Evolutionary conservation across 2,329 filamentous ascomycete species (phyloP).

Genomic region (Ophiostoma pallidulum): DNA sequence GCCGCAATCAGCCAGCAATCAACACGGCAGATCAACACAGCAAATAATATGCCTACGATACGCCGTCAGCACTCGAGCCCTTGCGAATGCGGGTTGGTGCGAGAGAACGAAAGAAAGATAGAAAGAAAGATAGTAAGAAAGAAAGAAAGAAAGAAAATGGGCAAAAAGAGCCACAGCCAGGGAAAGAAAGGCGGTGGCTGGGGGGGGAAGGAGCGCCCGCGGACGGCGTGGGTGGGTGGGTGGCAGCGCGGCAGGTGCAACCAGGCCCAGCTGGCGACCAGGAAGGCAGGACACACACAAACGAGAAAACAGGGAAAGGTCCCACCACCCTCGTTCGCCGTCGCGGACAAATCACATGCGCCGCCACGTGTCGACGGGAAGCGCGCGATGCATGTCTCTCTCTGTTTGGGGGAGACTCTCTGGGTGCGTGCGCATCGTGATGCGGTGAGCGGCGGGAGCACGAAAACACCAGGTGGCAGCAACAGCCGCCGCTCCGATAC

Average conservation of each 20-base stretch:
- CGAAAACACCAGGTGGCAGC: too few species aligned
- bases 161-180: not conserved
- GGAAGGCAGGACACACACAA: not conserved
- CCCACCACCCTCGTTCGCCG: not conserved
- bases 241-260: not conserved
- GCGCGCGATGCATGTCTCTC: too few species aligned
- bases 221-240: not conserved
- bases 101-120: not conserved
- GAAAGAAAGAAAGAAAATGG: not conserved
- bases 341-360: conserved; percentile 12
- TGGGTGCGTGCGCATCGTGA: too few species aligned
- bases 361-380: conserved; percentile 5
- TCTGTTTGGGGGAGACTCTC: too few species aligned
- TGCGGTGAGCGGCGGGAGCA: too few species aligned
- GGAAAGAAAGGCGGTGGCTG: conserved; percentile 13
- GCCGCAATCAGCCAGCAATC: not conserved
- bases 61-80: too few species aligned
- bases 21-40: too few species aligned
- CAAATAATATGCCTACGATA: too few species aligned
- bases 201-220: not conserved
- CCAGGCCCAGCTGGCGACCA: not conserved
- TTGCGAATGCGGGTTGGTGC: too few species aligned
- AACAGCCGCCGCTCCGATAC: too few species aligned
- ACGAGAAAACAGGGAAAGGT: not conserved
- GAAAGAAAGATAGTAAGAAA: not conserved